Conservation (phyloP, 2,329 filamentous ascomycete genomes). For the Colletotrichum godetiae region DNA sequence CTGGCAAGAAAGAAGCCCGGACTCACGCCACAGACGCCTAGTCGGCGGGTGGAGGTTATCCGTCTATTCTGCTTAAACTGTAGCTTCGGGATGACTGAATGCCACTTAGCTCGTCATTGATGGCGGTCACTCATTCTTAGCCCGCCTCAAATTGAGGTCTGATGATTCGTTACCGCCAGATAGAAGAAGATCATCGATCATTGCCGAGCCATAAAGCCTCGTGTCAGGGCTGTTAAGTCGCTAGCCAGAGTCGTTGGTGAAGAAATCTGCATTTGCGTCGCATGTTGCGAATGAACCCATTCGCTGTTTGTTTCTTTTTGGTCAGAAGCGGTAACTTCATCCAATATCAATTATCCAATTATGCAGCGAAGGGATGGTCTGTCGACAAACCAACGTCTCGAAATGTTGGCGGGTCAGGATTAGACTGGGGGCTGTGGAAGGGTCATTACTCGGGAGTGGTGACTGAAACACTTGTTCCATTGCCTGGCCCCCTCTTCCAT, state of each 20-base stretch:
- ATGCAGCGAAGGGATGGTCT: background rate
- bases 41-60: constrained; percentile 29
- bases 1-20: constrained; percentile 4
- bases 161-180: constrained; percentile 1
- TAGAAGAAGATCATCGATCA: background rate
- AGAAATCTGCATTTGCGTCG: background rate
- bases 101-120: constrained; percentile 1
- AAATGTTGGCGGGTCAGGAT: background rate
- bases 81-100: constrained; percentile 14
- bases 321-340: background rate
- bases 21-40: constrained; percentile 22
- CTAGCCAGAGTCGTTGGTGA: background rate
- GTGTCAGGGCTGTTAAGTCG: background rate
- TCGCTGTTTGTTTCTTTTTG: background rate
- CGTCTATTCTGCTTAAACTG: constrained; percentile 15
- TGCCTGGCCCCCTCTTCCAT: constrained; percentile 1
- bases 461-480: constrained; percentile 30
- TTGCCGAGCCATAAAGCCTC: background rate
- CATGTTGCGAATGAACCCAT: background rate
- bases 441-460: constrained; percentile 28
- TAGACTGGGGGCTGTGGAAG: background rate
- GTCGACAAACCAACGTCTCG: background rate
- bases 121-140: background rate
- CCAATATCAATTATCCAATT: background rate
- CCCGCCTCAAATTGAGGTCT: constrained; percentile 5